Base-by-base conservation (phyloP, 805 yeast genomes). In the Candida maltosa region DNA sequence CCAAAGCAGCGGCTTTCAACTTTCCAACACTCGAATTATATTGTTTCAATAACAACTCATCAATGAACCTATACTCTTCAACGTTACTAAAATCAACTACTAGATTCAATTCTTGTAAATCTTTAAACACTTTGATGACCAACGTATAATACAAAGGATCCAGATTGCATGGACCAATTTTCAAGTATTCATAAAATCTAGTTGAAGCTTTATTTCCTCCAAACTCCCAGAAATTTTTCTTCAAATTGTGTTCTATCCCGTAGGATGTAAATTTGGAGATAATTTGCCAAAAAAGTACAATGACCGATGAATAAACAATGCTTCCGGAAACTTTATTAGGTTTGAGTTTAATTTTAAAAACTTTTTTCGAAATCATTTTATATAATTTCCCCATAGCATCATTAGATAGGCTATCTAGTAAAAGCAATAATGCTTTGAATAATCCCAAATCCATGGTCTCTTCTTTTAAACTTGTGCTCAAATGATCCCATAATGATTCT, bases 81-180 rank as follows among this genome's bases (percentile, higher is more conserved):
- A 18, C 27, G 20, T 31, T 34, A 7, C n/a, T 19, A 15, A 40
- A 37, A 26, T 37, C 40, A 12, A 38, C 16, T 3, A 38, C 38
- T 8, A 8, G 10, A 14, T 14, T 28, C 3, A 11, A 10, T 8
- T 15, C 14, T 10, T 12, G 23, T 10, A 29, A 29, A 6, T 12
- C 24, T 3, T 35, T 11, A 21, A 66, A 54, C 20, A 66, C 48
- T 2, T 44, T 36, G 2, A 35, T 34, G 14, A 67, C 32, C 7
- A 48, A 31, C 2, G 40, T 38, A 44, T 75, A 83, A 48, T 77
- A 81, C 0, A 58, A 43, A 0, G 79, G 71, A 19, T 65, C 60
- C 33, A 84, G 76, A 32, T 65, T 67, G 31, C 80, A 63, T 2
- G 76, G 74, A 0, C 87, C 83, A 10, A 77, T 41, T 9, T 59